Percentiles rank a stretch among this genome's conserved stretches.
phyloP scores from a whole-genome alignment of 179 eudicot species.

The Beta corolliflora region DNA sequence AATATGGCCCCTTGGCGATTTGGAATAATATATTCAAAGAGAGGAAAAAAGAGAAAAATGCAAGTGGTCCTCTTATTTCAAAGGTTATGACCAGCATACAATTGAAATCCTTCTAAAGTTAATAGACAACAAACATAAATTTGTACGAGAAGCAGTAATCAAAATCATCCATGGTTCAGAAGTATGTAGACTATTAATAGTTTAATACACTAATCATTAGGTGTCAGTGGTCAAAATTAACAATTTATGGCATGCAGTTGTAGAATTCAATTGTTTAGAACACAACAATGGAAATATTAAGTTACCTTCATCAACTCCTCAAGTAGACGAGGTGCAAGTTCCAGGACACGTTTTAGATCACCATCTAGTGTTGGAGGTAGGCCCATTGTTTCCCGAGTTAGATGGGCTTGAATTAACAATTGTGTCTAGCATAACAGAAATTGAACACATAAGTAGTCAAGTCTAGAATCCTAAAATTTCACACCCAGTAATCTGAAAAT shows the following conservation, averaged over 20 bases:
- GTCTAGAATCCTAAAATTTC: not conserved
- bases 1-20: not conserved
- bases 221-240: constrained; percentile 1
- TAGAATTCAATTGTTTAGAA: not conserved
- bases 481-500: not conserved
- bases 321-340: constrained; percentile 85
- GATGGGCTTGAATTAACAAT: constrained; percentile 81
- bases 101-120: not conserved
- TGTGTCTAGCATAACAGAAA: constrained; percentile 58
- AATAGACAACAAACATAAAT: not conserved
- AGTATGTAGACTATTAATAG: not conserved
- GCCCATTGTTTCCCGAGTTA: constrained; percentile 64
- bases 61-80: not conserved
- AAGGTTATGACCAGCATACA: not conserved
- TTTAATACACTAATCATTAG: not conserved
- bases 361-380: constrained; percentile 67
- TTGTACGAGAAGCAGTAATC: not conserved
- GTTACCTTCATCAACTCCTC: constrained; percentile 85
- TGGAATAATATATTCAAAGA: not conserved
- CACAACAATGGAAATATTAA: not conserved
- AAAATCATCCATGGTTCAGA: not conserved
- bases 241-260: not conserved
- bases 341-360: constrained; percentile 74
- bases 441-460: not conserved
- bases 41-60: not conserved